Base-by-base conservation (phyloP, 1,284 basidiomycete species). In the Lignosus rhinocerotis region DNA sequence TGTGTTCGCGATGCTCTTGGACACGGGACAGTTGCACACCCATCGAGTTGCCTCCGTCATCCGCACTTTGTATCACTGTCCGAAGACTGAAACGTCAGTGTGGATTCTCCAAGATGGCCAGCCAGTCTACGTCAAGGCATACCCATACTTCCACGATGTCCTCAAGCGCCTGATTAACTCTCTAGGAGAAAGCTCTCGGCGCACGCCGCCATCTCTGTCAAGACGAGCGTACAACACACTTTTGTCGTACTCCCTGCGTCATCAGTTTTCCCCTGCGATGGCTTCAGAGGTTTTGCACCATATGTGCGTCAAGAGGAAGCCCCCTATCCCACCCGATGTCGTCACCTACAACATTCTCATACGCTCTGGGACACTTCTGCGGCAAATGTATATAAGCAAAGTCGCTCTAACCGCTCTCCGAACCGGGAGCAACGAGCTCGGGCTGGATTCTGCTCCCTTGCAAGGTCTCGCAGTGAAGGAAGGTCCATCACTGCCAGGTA, bases 191-290 rank as follows among this genome's bases (percentile, higher is more conserved):
- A 38, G 44, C 4, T 31, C 60, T 2, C n/a, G 44, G 53, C 19
- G 54, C 34, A 3, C 50, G 42, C 57, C 58, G 42, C 78, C 75
- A 5, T 69, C 70, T 0, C 66, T 87, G 12, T 75, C 79, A 55
- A 59, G 76, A 3, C 70, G 73, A 16, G 73, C 81, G 0, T 88
- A 84, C 72, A 88, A 90, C 67, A 65, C 84, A 0, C 79, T 92
- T 30, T 65, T 92, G 2, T 78, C 85, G 58, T 91, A 90, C 70
- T 73, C 85, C 1, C 75, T 92, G 36, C 80, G 80, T 1, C 78
- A 88, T 61, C 80, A 81, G n/a, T 71, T 79, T 33, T 85, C 85
- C 2, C 72, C 80, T 9, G 56, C 63, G 0, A 72, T 82, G 25
- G 86, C 82, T 0, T 68, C 77, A 6, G 61, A 67, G 9, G 70